A percentile compares a stretch with the other conserved stretches of the same genome.
phyloP scores from a whole-genome alignment of 23 red algal species.

The Agarophyton chilense region DNA sequence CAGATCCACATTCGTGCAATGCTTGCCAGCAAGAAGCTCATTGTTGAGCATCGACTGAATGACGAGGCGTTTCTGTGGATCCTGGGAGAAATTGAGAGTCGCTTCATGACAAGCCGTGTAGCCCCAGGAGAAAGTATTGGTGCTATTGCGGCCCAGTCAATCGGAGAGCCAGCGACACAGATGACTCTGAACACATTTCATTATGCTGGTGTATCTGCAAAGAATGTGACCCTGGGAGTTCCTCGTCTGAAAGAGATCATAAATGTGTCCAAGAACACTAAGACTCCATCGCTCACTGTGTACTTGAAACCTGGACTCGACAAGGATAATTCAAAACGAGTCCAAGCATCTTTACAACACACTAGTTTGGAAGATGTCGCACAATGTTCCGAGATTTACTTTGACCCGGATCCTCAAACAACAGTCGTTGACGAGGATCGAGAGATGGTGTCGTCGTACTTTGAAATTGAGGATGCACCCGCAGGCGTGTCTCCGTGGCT shows the following conservation, averaged over 20 bases:
- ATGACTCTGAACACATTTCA: conserved; percentile 99
- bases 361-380: conserved; percentile 91
- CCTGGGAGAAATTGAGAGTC: conserved; percentile 90
- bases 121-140: conserved; percentile 97
- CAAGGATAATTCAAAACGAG: conserved; percentile 85
- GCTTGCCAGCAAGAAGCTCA: conserved; percentile 87
- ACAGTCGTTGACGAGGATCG: conserved; percentile 89
- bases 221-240: conserved; percentile 99
- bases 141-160: conserved; percentile 93
- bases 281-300: conserved; percentile 99
- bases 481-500: conserved; percentile 91
- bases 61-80: conserved; percentile 90
- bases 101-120: conserved; percentile 78
- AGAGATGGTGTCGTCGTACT: conserved; percentile 85
- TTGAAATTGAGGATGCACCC: conserved; percentile 73
- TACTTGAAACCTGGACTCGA: conserved; percentile 83
- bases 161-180: conserved; percentile 98
- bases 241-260: conserved; percentile 98
- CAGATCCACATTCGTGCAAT: conserved; percentile 90
- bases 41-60: conserved; percentile 82
- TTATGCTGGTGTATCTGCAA: conserved; percentile 97
- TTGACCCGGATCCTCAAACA: conserved; percentile 86
- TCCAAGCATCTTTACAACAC: conserved; percentile 91
- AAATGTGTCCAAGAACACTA: conserved; percentile 92
- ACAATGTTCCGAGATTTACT: conserved; percentile 90